These are phyloP conservation scores for Phialophora expanda DNA, from an alignment of 2,329 filamentous ascomycete species.

Conservation along the genomic window DNA sequence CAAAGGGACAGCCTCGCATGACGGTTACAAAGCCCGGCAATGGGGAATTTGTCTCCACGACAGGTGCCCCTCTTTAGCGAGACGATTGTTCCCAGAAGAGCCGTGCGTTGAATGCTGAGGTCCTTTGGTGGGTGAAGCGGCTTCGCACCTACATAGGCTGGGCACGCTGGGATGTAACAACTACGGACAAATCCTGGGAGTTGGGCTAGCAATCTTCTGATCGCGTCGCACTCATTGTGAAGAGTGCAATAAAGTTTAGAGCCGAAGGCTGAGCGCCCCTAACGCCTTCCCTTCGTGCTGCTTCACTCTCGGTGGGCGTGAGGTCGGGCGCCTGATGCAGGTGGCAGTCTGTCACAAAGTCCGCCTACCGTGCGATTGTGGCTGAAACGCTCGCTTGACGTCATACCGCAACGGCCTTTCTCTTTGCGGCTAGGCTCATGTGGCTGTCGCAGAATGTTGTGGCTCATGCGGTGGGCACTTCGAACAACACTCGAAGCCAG, in stretches of 20 bases:
- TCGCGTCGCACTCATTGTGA: background rate
- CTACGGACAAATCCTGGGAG: background rate
- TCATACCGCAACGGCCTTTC: background rate
- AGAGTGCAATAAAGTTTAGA: background rate
- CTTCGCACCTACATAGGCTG: background rate
- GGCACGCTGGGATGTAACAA: background rate
- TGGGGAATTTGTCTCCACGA: background rate
- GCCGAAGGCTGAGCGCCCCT: background rate
- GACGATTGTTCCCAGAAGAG: background rate
- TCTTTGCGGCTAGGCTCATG: background rate
- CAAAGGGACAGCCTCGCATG: conserved; percentile 13
- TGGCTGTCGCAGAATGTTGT: background rate
- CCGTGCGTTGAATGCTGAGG: background rate
- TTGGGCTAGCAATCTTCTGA: background rate
- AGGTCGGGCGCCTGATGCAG: background rate
- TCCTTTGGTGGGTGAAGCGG: background rate
- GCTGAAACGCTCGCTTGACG: conserved; percentile 3
- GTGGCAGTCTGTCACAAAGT: background rate
- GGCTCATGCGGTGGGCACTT: background rate
- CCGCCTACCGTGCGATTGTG: conserved; percentile 6
- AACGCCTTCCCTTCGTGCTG: background rate
- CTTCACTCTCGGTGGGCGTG: background rate
- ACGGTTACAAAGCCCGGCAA: background rate
- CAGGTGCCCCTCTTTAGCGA: background rate
- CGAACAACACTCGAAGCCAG: too few relatives aligned